Evolutionary conservation across 176 grass and related monocot genomes (phyloP).

Genomic region (Hordeum vulgare): MorexV3_pseudomolecules_assembly NC_058524.1:527910240-527910739

Average conservation of each 20-base stretch:
- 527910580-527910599: not conserved
- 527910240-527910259: slow-evolving; percentile 3
- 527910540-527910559: slow-evolving; percentile 46
- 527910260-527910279: slow-evolving; percentile 18
- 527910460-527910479: slow-evolving; percentile 60
- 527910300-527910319: not conserved
- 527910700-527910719: not conserved
- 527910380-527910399: slow-evolving; percentile 62
- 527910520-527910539: slow-evolving; percentile 57
- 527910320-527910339: slow-evolving; percentile 9
- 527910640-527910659: not conserved
- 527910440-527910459: slow-evolving; percentile 12
- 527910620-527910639: not conserved
- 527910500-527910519: slow-evolving; percentile 75
- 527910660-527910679: not conserved
- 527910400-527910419: slow-evolving; percentile 47
- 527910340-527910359: too few species aligned
- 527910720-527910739: not conserved
- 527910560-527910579: slow-evolving; percentile 39
- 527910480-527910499: slow-evolving; percentile 72
- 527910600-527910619: not conserved
- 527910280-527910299: slow-evolving; percentile 18
- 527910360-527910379: not conserved
- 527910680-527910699: not conserved
- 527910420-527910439: slow-evolving; percentile 45